Conservation (phyloP, 495 filamentous ascomycete species). For the Lasiosphaeria hispida region DNA sequence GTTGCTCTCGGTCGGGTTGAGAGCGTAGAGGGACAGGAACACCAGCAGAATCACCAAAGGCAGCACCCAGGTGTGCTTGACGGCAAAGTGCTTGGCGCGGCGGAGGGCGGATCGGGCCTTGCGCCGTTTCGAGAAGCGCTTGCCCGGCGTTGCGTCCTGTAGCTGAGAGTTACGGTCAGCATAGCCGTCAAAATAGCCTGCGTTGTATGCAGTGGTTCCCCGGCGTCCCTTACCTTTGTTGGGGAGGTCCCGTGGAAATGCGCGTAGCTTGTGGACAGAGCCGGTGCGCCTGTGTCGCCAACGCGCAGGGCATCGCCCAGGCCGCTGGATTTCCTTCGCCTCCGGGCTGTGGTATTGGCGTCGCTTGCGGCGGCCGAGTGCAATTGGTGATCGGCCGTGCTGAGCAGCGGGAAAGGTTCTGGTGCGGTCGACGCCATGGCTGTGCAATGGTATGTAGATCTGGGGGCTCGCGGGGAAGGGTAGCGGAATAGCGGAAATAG, state of each 20-base stretch:
- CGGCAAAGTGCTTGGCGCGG: constrained; percentile 61
- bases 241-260: constrained; percentile 24
- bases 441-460: neutral
- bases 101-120: constrained; percentile 61
- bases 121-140: constrained; percentile 52
- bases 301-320: constrained; percentile 42
- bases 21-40: constrained; percentile 64
- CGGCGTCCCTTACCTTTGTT: constrained; percentile 19
- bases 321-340: constrained; percentile 50
- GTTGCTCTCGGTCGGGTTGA: constrained; percentile 79
- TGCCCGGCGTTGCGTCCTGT: constrained; percentile 31
- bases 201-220: neutral
- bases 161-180: constrained; percentile 14
- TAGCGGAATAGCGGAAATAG: neutral
- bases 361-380: constrained; percentile 19
- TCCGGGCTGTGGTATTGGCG: constrained; percentile 33
- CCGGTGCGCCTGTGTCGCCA: constrained; percentile 49
- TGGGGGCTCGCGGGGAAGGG: neutral
- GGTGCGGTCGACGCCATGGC: constrained; percentile 4
- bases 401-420: constrained; percentile 49
- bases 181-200: neutral
- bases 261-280: constrained; percentile 42
- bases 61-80: constrained; percentile 77
- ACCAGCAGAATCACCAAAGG: constrained; percentile 68
- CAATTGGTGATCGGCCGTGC: constrained; percentile 41